Conservation (phyloP, 2,329 filamentous ascomycete species). For the Talaromyces pinophilus region DNA sequence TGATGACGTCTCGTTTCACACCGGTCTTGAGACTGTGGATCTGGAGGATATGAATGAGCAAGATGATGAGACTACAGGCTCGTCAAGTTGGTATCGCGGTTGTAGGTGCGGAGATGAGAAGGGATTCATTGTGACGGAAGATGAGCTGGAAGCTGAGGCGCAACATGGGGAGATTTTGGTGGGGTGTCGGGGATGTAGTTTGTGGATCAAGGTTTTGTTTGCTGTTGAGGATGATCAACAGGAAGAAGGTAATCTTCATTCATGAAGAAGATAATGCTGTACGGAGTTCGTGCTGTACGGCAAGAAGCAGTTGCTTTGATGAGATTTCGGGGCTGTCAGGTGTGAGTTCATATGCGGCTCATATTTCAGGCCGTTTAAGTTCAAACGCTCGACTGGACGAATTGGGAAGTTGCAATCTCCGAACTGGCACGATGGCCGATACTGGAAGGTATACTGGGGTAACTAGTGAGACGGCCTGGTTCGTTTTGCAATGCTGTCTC, state of each 20-base stretch:
- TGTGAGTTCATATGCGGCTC: neutral
- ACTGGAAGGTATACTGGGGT: neutral
- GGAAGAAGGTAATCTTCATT: neutral
- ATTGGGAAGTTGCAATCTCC: neutral
- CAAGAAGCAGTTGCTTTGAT: neutral
- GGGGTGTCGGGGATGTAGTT: slow-evolving; percentile 63
- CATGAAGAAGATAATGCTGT: neutral
- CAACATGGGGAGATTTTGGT: slow-evolving; percentile 59
- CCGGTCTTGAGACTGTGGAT: slow-evolving; percentile 60
- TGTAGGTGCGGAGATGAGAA: slow-evolving; percentile 62
- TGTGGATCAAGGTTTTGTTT: slow-evolving; percentile 64
- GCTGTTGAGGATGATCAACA: slow-evolving; percentile 42
- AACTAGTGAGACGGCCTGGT: neutral
- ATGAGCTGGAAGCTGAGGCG: slow-evolving; percentile 54
- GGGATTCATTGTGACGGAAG: slow-evolving; percentile 58
- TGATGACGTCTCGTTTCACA: slow-evolving; percentile 43
- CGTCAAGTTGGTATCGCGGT: slow-evolving; percentile 51
- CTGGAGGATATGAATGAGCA: slow-evolving; percentile 56
- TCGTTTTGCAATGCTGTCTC: neutral
- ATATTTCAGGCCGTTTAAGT: neutral
- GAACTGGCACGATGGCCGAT: neutral
- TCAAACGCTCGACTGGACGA: neutral
- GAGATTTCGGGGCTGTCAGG: neutral
- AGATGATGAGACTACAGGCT: slow-evolving; percentile 40
- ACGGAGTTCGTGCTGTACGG: too few species aligned